phyloP scores from a whole-genome alignment of 1,139 yeast genomes.

The Sugiyamaella sp. region DNA sequence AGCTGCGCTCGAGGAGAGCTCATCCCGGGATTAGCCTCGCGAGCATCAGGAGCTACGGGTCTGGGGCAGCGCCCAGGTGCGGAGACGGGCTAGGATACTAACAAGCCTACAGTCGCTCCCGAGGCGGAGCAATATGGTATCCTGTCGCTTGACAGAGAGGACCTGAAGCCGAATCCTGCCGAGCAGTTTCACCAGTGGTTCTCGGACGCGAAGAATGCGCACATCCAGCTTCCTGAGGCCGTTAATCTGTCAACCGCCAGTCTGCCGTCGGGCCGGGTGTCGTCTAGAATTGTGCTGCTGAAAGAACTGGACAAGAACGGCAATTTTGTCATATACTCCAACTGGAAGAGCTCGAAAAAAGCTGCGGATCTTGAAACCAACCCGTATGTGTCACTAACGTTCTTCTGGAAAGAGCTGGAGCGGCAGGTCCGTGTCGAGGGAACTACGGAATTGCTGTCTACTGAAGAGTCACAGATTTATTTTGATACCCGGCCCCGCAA shows the following conservation, averaged over 20 bases:
- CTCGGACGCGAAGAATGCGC: conserved; percentile 64
- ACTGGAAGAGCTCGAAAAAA: conserved; percentile 88
- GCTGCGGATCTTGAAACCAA: conserved; percentile 69
- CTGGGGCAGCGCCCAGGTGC: no score
- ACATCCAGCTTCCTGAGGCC: conserved; percentile 73
- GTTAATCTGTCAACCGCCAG: conserved; percentile 81
- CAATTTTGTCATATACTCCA: conserved; percentile 78
- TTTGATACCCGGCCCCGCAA: conserved; percentile 89
- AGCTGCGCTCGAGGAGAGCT: no score
- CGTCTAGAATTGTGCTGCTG: conserved; percentile 79
- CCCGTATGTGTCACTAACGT: conserved; percentile 80
- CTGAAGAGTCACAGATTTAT: conserved; percentile 76
- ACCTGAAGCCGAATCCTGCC: conserved; percentile 64
- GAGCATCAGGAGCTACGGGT: no score
- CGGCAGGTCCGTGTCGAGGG: conserved; percentile 96
- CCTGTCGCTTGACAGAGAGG: conserved; percentile 57
- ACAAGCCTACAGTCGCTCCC: conserved; percentile 60
- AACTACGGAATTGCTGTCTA: conserved; percentile 66
- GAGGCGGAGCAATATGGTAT: conserved; percentile 86
- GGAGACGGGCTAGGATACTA: no score
- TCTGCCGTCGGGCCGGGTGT: conserved; percentile 84
- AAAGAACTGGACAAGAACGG: conserved; percentile 88
- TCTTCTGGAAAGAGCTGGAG: conserved; percentile 89
- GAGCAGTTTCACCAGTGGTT: conserved; percentile 85
- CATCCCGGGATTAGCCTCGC: no score